Percentiles rank a stretch among this genome's conserved stretches.
Evolutionary conservation across 1,284 basidiomycete genomes (phyloP).

Genomic region (Sporisorium sorghi): DNA sequence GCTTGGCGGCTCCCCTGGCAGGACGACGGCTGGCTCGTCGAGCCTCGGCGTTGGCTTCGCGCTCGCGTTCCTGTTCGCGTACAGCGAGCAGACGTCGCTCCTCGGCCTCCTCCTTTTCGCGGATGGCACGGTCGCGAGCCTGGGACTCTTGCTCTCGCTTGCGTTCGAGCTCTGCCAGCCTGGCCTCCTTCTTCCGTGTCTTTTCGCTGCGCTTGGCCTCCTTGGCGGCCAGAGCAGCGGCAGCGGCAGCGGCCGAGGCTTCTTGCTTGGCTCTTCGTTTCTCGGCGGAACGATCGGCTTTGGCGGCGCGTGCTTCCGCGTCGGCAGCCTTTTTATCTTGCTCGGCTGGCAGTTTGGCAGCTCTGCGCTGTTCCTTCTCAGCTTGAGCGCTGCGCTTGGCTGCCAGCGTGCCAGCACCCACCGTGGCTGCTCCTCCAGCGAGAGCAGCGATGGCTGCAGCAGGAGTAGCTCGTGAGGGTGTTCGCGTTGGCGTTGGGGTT

Average conservation of each 20-base stretch:
- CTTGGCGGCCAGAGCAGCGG: conserved; percentile 46
- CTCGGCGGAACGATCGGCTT: conserved; percentile 30
- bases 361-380: conserved; percentile 25
- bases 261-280: conserved; percentile 42
- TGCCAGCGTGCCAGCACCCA: conserved; percentile 22
- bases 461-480: conserved; percentile 21
- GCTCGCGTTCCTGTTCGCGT: conserved; percentile 36
- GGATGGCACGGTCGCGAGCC: conserved; percentile 39
- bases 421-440: conserved; percentile 14
- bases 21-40: conserved; percentile 38
- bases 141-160: conserved; percentile 42
- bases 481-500: conserved; percentile 16
- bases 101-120: conserved; percentile 46
- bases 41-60: conserved; percentile 40
- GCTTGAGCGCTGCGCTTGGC: conserved; percentile 30
- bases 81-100: conserved; percentile 37
- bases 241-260: conserved; percentile 48
- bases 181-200: conserved; percentile 35
- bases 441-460: conserved; percentile 31
- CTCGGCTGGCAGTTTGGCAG: conserved; percentile 29
- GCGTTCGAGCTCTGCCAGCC: conserved; percentile 36
- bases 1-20: conserved; percentile 32
- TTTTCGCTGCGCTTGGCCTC: conserved; percentile 47
- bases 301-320: conserved; percentile 32
- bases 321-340: conserved; percentile 39